A percentile compares a stretch with the other conserved stretches of the same genome.
Conservation (phyloP, 441 rosid species). For the Biscutella laevigata region DNA sequence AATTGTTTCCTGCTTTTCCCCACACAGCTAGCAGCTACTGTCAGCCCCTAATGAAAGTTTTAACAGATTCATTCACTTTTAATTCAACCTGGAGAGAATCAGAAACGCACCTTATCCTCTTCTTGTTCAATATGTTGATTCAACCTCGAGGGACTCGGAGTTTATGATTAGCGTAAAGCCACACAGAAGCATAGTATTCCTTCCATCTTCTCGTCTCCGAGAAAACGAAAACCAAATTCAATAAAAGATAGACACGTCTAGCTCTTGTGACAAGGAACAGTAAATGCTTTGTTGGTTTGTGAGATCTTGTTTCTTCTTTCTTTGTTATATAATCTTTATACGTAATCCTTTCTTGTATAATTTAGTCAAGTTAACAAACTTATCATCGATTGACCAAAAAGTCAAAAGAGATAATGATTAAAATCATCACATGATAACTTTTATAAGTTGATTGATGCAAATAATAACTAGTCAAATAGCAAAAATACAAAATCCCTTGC, state of each 20-base stretch:
- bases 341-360: too few relatives aligned
- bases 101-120: slow-evolving; percentile 82
- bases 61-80: too few relatives aligned
- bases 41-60: too few relatives aligned
- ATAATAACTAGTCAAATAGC: slow-evolving; percentile 12
- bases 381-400: slow-evolving; percentile 12
- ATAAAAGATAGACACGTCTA: not conserved
- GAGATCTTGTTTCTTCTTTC: not conserved
- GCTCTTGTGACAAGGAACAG: not conserved
- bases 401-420: slow-evolving; percentile 11
- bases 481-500: not conserved
- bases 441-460: slow-evolving; percentile 14
- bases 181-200: slow-evolving; percentile 17
- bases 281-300: not conserved
- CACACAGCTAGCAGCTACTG: too few relatives aligned
- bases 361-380: slow-evolving; percentile 8
- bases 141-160: slow-evolving; percentile 65
- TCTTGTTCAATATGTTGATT: slow-evolving; percentile 75
- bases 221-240: not conserved
- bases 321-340: too few relatives aligned
- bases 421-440: slow-evolving; percentile 15
- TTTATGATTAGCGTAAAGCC: slow-evolving; percentile 45
- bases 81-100: too few relatives aligned
- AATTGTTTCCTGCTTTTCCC: too few relatives aligned
- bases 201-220: slow-evolving; percentile 42